Evolutionary conservation across 2,329 filamentous ascomycete species (phyloP).

Genomic region (Colletotrichum tofieldiae): DNA sequence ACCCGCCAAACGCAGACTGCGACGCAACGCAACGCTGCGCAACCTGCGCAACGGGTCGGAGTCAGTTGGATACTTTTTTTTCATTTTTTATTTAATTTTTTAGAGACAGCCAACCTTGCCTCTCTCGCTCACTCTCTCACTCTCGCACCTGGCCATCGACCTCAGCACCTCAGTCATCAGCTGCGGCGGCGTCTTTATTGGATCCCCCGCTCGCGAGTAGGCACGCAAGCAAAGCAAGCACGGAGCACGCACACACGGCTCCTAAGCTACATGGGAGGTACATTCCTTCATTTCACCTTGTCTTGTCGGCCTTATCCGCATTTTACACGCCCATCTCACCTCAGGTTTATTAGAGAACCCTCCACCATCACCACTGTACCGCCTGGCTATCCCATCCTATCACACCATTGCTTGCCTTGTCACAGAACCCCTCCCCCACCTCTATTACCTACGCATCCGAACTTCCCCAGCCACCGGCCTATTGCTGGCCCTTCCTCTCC

Average conservation of each 20-base stretch:
- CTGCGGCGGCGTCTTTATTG: neutral
- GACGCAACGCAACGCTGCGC: conserved; percentile 32
- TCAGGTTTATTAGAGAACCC: conserved; percentile 24
- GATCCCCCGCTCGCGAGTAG: conserved; percentile 5
- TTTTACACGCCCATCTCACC: conserved; percentile 36
- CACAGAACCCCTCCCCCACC: conserved; percentile 39
- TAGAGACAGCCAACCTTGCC: neutral
- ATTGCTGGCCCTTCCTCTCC: conserved; percentile 4
- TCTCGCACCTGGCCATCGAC: neutral
- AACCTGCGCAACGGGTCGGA: conserved; percentile 3
- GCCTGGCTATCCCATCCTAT: conserved; percentile 30
- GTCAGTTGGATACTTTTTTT: conserved; percentile 14
- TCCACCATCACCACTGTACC: neutral
- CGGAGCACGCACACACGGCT: neutral
- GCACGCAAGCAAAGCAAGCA: neutral
- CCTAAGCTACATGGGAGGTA: conserved; percentile 1
- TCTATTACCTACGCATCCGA: conserved; percentile 36
- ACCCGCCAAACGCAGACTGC: conserved; percentile 24
- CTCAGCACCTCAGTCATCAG: conserved; percentile 5
- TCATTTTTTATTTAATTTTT: conserved; percentile 12
- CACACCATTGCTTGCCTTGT: conserved; percentile 39
- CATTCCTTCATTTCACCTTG: conserved; percentile 4
- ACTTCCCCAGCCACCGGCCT: conserved; percentile 36
- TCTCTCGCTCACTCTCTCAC: neutral
- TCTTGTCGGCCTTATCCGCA: conserved; percentile 34